Percentiles rank a stretch among this genome's conserved stretches.
Conservation (phyloP, 208 protist genomes). For the Leishmania turanica region DNA sequence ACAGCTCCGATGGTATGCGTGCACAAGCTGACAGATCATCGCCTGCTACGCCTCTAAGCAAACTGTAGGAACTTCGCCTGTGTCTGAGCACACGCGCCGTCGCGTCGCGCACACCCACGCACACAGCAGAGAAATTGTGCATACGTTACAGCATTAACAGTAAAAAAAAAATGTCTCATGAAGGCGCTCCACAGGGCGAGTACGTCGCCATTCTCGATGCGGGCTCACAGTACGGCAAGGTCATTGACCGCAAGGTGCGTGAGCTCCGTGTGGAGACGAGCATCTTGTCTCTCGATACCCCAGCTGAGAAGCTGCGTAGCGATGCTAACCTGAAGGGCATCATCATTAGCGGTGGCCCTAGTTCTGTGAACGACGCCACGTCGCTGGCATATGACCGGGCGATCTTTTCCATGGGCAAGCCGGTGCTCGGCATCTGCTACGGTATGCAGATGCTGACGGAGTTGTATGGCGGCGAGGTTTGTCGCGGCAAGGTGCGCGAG, state of each 20-base stretch:
- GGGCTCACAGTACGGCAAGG: conserved; percentile 97
- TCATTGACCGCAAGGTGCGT: conserved; percentile 96
- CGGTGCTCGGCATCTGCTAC: conserved; percentile 98
- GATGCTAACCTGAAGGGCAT: conserved; percentile 84
- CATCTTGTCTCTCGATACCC: conserved; percentile 89
- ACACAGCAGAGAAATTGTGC: neutral
- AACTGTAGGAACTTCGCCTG: neutral
- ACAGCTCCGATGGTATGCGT: neutral
- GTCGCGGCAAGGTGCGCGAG: conserved; percentile 86
- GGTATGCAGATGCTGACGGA: conserved; percentile 96
- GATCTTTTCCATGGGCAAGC: conserved; percentile 85
- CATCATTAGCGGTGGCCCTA: conserved; percentile 96
- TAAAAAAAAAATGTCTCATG: conserved; percentile 6
- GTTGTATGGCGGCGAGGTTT: conserved; percentile 90
- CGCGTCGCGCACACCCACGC: too few species aligned
- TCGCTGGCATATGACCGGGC: conserved; percentile 83
- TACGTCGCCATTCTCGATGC: conserved; percentile 95
- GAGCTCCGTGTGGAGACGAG: conserved; percentile 93
- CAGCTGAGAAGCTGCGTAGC: conserved; percentile 39
- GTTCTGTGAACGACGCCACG: conserved; percentile 84
- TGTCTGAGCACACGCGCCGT: neutral
- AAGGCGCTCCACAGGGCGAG: conserved; percentile 34
- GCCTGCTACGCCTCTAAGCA: neutral
- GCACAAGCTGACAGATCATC: neutral
- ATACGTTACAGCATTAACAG: neutral